A percentile compares a stretch with the other conserved stretches of the same genome.
Conservation (phyloP, 176 grass and related monocot species). For the Eragrostis nindensis region DNA sequence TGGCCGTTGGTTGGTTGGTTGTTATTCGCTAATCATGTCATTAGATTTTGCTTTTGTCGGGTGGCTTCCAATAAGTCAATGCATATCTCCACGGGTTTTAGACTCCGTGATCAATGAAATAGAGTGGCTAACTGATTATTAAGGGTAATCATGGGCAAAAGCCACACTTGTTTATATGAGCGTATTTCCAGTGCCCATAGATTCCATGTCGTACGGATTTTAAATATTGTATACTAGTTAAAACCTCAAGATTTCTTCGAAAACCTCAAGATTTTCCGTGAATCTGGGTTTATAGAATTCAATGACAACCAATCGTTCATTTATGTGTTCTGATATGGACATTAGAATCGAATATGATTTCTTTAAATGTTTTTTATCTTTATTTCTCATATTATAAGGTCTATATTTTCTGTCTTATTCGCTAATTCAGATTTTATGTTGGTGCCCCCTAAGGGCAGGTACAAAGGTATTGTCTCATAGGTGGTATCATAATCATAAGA, state of each 20-base stretch:
- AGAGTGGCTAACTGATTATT: constrained; percentile 8
- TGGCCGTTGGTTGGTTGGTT: neutral
- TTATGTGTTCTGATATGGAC: neutral
- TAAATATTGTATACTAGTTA: neutral
- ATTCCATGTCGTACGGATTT: neutral
- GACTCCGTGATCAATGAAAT: neutral
- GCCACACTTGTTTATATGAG: neutral
- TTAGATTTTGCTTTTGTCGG: constrained; percentile 37
- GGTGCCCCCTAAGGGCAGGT: no score
- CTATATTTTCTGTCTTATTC: neutral
- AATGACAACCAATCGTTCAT: neutral
- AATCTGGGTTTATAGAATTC: neutral
- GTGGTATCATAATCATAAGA: no score
- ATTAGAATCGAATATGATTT: no score
- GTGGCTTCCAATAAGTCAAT: constrained; percentile 39
- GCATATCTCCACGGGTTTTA: constrained; percentile 26
- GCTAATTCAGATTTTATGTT: no score
- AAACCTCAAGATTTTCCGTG: no score
- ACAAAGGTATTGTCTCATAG: no score
- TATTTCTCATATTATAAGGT: neutral
- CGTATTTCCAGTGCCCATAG: neutral
- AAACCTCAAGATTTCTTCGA: neutral
- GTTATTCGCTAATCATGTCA: constrained; percentile 42
- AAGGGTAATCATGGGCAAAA: neutral
- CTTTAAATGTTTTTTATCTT: neutral